Conservation (phyloP, 2,329 filamentous ascomycete genomes). For the Penicillium sp. region DNA sequence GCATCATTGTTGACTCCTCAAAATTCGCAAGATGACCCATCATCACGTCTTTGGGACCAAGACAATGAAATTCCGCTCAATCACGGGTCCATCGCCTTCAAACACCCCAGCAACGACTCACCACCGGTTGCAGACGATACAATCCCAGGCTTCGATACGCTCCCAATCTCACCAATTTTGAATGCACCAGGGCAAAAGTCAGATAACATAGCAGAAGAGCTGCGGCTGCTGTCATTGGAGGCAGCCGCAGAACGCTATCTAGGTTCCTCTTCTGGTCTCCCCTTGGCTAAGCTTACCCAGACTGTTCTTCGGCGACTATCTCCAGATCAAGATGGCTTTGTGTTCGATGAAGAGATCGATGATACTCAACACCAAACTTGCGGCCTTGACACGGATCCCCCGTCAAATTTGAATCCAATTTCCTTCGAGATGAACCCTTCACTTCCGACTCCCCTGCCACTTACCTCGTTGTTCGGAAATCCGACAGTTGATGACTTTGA, state of each 20-base stretch:
- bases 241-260: conserved; percentile 51
- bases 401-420: conserved; percentile 15
- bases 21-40: conserved; percentile 8
- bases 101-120: neutral
- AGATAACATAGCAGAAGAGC: conserved; percentile 38
- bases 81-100: neutral
- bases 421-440: conserved; percentile 12
- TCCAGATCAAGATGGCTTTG: conserved; percentile 50
- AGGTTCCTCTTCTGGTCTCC: conserved; percentile 50
- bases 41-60: conserved; percentile 9
- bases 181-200: conserved; percentile 11
- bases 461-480: conserved; percentile 7
- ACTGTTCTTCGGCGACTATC: conserved; percentile 47
- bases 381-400: conserved; percentile 10
- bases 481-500: conserved; percentile 6
- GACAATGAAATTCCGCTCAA: neutral
- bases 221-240: conserved; percentile 47
- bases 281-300: conserved; percentile 51
- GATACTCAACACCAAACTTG: conserved; percentile 20
- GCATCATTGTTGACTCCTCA: conserved; percentile 9
- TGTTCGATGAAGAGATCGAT: conserved; percentile 35
- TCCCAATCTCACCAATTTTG: conserved; percentile 1
- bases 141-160: neutral
- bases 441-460: conserved; percentile 4
- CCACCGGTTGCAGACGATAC: neutral